phyloP scores from a whole-genome alignment of 192 early-diverging fungal genomes.

The Rhizophagus clarus region DNA sequence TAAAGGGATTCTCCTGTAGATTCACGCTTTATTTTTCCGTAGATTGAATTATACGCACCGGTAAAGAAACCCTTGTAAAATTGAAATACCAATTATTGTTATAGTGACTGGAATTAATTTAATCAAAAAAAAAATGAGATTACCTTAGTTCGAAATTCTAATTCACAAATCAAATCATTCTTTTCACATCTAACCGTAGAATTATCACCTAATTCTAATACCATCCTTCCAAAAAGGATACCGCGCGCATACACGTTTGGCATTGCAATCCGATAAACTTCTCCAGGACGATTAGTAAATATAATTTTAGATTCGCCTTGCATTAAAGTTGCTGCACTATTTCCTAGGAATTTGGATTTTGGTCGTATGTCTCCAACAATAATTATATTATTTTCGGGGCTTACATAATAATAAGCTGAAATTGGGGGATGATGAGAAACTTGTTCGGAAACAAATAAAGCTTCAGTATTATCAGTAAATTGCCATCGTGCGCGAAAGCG shows the following conservation, averaged over 20 bases:
- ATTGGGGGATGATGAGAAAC: conserved; percentile 95
- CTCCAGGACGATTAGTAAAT: conserved; percentile 65
- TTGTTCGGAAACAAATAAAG: conserved; percentile 88
- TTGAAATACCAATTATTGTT: conserved; percentile 16
- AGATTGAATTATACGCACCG: conserved; percentile 77
- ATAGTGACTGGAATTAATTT: not conserved
- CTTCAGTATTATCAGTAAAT: conserved; percentile 68
- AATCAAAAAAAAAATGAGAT: conserved; percentile 15
- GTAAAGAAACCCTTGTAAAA: conserved; percentile 66
- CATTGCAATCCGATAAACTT: conserved; percentile 80
- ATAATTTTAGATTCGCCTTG: conserved; percentile 67
- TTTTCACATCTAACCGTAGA: conserved; percentile 71
- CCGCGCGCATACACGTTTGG: conserved; percentile 95
- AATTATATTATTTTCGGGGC: conserved; percentile 77
- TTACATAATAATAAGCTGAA: conserved; percentile 80
- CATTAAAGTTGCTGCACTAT: conserved; percentile 89
- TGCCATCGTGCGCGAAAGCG: conserved; percentile 83
- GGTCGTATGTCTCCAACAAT: conserved; percentile 84
- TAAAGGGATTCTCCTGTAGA: conserved; percentile 76
- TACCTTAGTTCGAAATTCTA: conserved; percentile 92
- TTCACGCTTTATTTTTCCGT: conserved; percentile 79
- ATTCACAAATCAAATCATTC: conserved; percentile 74
- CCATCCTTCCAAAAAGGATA: conserved; percentile 93
- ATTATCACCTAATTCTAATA: conserved; percentile 88
- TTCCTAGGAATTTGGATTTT: conserved; percentile 86